Evolutionary conservation across 306 rosid genomes (phyloP).

Genomic region (Vigna unguiculata): DNA sequence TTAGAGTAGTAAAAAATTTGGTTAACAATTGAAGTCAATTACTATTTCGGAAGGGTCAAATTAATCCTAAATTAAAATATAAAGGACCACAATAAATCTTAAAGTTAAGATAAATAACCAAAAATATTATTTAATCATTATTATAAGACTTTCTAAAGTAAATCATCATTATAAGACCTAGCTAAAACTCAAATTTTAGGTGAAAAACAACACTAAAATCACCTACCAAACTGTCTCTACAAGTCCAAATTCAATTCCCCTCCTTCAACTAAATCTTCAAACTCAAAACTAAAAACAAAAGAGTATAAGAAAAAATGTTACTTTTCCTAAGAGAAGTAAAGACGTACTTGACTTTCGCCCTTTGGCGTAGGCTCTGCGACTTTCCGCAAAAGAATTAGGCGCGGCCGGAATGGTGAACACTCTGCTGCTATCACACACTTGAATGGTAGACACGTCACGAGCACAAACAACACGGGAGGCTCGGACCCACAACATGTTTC

Average conservation of each 20-base stretch:
- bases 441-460: conserved; percentile 33
- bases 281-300: not conserved
- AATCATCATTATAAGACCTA: not conserved
- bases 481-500: conserved; percentile 58
- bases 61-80: too few species aligned
- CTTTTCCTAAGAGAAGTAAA: conserved; percentile 3
- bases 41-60: too few species aligned
- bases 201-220: conserved; percentile 1
- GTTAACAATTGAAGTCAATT: too few species aligned
- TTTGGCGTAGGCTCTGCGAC: conserved; percentile 87
- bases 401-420: conserved; percentile 45
- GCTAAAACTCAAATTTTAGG: not conserved
- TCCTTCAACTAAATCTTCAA: not conserved
- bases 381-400: conserved; percentile 54
- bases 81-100: too few species aligned
- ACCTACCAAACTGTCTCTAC: not conserved
- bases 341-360: conserved; percentile 83
- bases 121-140: too few species aligned
- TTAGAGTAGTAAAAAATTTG: too few species aligned
- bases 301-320: conserved; percentile 3
- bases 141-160: too few species aligned
- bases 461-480: conserved; percentile 42
- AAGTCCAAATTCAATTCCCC: not conserved
- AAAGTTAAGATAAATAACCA: too few species aligned
- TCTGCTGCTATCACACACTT: conserved; percentile 35